Base-by-base conservation (phyloP, 768 basidiomycete genomes). In the Phaffia australis region DNA sequence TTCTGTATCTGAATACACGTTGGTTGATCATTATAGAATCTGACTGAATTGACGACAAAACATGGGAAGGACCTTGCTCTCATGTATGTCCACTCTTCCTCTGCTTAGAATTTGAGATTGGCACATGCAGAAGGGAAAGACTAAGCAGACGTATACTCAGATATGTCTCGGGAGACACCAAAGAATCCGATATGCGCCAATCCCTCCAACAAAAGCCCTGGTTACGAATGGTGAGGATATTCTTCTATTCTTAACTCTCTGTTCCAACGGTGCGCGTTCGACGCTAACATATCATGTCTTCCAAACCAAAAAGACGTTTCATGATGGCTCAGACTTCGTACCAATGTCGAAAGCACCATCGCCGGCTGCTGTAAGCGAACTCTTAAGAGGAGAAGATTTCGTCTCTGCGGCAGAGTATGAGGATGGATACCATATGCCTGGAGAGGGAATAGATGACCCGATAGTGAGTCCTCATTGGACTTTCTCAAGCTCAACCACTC, bases 271-370 rank as follows among this genome's bases (percentile, higher is more conserved):
- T 42, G 11, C 35, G 35, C 35, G 35, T 11, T 42, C 11, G 35
- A 11, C 35, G 35, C 35, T 42, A 11, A 42, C 35, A 42, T 42
- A 42, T 42, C 11, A 42, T n/a, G n/a, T 42, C 35, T 5, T 42
- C 11, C 35, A 42, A 42, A 42, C 35, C 35, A 42, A 42, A n/a
- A 57, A 67, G 66, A 69, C 67, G 51, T 69, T 69, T 50, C 67
- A 69, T 52, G 67, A 69, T 48, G 67, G 67, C 1, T 63, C 62
- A 8, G 67, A 69, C 57, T 69, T 69, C 21, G 67, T 63, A 18
- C 62, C 67, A 19, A 60, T 69, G 11, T 49, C 67, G 0, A 69
- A 63, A 19, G 3, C 27, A 1, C 62, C 35, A 42, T 4, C 62
- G 23, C 62, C 67, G 15, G 56, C 67, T 27, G 67, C 55, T 19